Conservation (phyloP, 208 protist genomes). For the Leishmania lainsoni region DNA sequence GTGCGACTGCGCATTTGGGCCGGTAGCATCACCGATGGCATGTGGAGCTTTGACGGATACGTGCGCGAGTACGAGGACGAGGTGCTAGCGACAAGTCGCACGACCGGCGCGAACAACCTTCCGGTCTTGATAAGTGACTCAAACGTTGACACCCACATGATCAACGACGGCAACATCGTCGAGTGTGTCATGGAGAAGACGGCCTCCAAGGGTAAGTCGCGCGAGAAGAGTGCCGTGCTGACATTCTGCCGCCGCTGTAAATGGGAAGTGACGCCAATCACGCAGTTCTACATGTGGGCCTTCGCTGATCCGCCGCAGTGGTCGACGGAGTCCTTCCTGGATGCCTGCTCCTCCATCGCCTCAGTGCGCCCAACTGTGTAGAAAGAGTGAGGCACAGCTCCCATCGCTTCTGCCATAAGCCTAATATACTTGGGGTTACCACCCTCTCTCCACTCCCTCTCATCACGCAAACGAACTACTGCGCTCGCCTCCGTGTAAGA, state of each 20-base stretch:
- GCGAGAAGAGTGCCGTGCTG: conserved; percentile 41
- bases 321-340: conserved; percentile 50
- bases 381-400: not conserved
- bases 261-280: conserved; percentile 75
- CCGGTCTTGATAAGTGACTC: conserved; percentile 60
- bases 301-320: conserved; percentile 56
- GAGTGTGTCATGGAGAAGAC: conserved; percentile 63
- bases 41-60: conserved; percentile 80
- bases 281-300: conserved; percentile 59
- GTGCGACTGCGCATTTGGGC: conserved; percentile 81
- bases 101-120: conserved; percentile 30
- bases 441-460: no score
- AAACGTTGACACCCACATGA: conserved; percentile 53
- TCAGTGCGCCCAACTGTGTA: conserved; percentile 24
- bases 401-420: not conserved
- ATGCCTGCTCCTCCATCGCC: conserved; percentile 55
- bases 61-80: conserved; percentile 55
- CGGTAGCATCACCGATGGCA: conserved; percentile 27
- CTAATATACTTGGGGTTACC: not conserved
- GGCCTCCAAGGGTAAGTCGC: conserved; percentile 29
- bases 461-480: not conserved
- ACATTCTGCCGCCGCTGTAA: conserved; percentile 68
- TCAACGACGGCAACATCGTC: conserved; percentile 90
- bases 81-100: conserved; percentile 32
- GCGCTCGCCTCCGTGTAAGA: not conserved